Evolutionary conservation across 1,139 yeast species (phyloP).

Genomic region (Candida sp.): DNA sequence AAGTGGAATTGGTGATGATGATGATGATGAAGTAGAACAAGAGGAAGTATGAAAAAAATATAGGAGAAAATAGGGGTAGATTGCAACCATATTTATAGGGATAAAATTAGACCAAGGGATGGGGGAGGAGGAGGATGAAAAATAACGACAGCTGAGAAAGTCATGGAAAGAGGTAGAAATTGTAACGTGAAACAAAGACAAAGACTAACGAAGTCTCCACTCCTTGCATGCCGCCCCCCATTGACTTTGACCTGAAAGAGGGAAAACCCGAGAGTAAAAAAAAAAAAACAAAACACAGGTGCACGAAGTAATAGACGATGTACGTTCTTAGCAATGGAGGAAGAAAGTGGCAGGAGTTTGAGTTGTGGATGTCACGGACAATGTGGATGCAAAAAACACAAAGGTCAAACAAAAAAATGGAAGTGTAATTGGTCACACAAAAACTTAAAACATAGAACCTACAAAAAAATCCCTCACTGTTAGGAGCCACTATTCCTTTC

Average conservation of each 20-base stretch:
- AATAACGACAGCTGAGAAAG: no score
- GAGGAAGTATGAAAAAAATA: neutral
- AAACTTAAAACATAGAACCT: neutral
- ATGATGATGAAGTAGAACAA: neutral
- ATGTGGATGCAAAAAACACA: conserved; percentile 6
- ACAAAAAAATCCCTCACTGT: neutral
- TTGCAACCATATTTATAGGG: conserved; percentile 9
- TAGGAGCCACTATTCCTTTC: neutral
- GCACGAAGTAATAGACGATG: neutral
- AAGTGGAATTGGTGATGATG: neutral
- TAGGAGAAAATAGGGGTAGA: conserved; percentile 6
- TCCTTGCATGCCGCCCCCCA: no score
- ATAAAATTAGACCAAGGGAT: neutral
- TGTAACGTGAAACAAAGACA: neutral
- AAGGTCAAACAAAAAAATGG: neutral
- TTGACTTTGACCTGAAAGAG: neutral
- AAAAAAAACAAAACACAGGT: no score
- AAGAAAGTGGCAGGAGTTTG: neutral
- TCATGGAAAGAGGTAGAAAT: neutral
- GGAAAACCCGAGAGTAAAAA: neutral
- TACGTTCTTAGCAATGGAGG: neutral
- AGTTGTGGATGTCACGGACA: neutral
- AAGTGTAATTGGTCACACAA: conserved; percentile 1
- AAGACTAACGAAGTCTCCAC: no score
- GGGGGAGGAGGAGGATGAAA: neutral